Conservation (phyloP, 257 asterid species). For the Thymus mandschuricus region DNA sequence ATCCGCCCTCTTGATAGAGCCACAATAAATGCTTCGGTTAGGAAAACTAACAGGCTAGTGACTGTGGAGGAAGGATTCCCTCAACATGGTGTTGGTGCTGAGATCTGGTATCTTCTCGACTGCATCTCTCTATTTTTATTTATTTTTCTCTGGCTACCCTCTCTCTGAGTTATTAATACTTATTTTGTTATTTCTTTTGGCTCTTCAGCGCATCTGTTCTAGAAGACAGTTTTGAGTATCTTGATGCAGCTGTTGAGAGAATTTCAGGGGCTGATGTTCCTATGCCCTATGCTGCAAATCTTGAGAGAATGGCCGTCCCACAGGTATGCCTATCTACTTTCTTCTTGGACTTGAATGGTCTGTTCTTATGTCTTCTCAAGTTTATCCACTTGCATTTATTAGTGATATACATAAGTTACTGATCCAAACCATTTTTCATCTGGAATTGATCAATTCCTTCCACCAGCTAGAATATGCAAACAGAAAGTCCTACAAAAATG, state of each 20-base stretch:
- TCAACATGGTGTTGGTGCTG: conserved; percentile 92
- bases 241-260: conserved; percentile 89
- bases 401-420: background rate
- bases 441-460: background rate
- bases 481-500: background rate
- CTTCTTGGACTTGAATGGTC: background rate
- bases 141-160: background rate
- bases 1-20: conserved; percentile 86
- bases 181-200: conserved; percentile 8
- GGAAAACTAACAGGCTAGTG: conserved; percentile 82
- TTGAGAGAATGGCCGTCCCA: conserved; percentile 69
- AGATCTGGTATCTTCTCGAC: conserved; percentile 62
- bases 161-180: conserved; percentile 7
- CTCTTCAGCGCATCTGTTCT: conserved; percentile 62
- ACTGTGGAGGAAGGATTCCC: conserved; percentile 88
- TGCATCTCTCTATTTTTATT: conserved; percentile 7
- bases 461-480: background rate
- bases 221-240: conserved; percentile 74
- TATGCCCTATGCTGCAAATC: conserved; percentile 90
- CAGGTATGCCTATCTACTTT: conserved; percentile 24
- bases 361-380: background rate
- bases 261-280: conserved; percentile 88
- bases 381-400: background rate
- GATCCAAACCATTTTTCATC: background rate
- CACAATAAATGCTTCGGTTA: conserved; percentile 74